phyloP scores from a whole-genome alignment of 2,329 filamentous ascomycete species.

The Aspergillus intermedius region DNA sequence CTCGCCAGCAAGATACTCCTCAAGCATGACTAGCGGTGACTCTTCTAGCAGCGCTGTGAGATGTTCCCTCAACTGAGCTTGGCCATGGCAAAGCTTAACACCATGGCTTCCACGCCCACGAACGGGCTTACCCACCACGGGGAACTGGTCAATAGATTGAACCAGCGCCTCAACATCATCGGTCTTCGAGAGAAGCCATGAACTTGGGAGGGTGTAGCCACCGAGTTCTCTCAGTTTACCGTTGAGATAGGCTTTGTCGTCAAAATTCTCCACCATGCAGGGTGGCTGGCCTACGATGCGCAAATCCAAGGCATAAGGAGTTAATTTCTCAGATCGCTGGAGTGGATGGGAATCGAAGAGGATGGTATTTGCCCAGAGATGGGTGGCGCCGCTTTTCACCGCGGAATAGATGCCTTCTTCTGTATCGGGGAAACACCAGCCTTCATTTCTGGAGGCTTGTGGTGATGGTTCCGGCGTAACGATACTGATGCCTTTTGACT shows the following conservation, averaged over 20 bases:
- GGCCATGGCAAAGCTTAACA: conserved; percentile 41
- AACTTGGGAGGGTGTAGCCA: conserved; percentile 36
- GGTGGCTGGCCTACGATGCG: conserved; percentile 44
- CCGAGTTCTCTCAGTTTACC: conserved; percentile 32
- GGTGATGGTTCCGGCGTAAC: conserved; percentile 26
- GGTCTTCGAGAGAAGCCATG: conserved; percentile 26
- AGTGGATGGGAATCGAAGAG: conserved; percentile 45
- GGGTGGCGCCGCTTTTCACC: conserved; percentile 36
- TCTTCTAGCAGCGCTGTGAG: conserved; percentile 30
- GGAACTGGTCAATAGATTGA: conserved; percentile 22
- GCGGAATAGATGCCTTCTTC: conserved; percentile 38
- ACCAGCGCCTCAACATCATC: conserved; percentile 6
- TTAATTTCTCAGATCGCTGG: conserved; percentile 35
- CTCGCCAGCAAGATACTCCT: conserved; percentile 44
- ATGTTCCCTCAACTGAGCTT: conserved; percentile 30
- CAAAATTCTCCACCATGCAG: conserved; percentile 42
- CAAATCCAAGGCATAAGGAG: conserved; percentile 24
- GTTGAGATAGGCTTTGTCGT: conserved; percentile 49
- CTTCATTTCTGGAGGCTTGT: conserved; percentile 22
- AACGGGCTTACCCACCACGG: conserved; percentile 45
- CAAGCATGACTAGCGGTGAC: conserved; percentile 38
- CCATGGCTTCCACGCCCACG: conserved; percentile 47
- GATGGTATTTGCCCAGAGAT: conserved; percentile 49
- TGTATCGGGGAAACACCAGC: conserved; percentile 43
- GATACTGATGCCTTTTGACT: conserved; percentile 23